Evolutionary conservation across 2,329 filamentous ascomycete species (phyloP), one percentile per base, ranked within the genome.

Genomic region (Scedosporium aurantiacum): DNA sequence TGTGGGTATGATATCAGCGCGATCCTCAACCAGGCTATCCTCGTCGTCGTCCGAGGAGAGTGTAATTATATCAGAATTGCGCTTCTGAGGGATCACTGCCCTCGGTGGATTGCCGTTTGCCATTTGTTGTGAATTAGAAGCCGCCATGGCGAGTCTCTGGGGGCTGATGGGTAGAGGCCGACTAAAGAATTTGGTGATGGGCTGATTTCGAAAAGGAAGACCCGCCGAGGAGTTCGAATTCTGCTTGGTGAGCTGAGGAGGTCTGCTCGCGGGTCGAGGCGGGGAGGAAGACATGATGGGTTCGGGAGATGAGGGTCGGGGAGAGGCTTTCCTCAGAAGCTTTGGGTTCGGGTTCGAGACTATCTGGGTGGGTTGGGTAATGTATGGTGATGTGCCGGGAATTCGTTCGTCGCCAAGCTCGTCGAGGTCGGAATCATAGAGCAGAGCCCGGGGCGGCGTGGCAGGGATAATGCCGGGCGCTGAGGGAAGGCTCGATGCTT

Each of bases 181-280:
- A 65, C 83, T 81, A 68, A 89, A 93, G 8, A 79, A 73, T 0
- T 91, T 95, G 5, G 91, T 89, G 55, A 85, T 82, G 28, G 91
- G 89, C 41, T 90, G 89, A 77, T 95, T 88, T 54, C 83, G 74
- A 64, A 78, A 85, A 23, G 81, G 82, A 27, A 76, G 63, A 21
- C 57, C 66, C 5, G 50, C 18, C 7, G 50, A 54, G 4, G 18
- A 54, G 12, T 27, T 66, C 27, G 69, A 61, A 28, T 58, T 68
- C 67, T 60, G 67, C 71, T 70, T 66, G 69, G 97, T 2, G 92
- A 97, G n/a, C 90, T 90, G 32, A 88, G 86, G 2, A 97, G 45
- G 58, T 18, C 37, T 60, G 92, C 72, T 96, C 92, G 61, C 97
- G 70, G 18, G 77, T 68, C 40, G 76, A 75, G 27, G 72, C 67